A percentile compares a stretch with the other conserved stretches of the same genome.
Conservation (phyloP, 768 basidiomycete genomes). For the Terana coerulea region DNA sequence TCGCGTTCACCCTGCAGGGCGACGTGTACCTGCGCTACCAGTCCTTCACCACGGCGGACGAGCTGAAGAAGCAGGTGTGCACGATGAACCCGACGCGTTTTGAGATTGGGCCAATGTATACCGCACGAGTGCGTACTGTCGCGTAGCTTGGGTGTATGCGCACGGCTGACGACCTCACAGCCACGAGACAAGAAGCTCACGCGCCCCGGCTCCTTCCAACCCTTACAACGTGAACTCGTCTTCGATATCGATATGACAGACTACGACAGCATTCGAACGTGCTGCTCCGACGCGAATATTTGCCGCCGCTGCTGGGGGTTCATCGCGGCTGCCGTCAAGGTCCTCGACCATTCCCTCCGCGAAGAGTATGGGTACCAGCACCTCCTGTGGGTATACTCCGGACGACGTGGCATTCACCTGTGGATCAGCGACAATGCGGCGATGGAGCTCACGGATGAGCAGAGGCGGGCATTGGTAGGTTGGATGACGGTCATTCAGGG, state of each 20-base stretch:
- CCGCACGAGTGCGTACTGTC: constrained; percentile 61
- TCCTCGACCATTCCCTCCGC: constrained; percentile 74
- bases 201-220: constrained; percentile 62
- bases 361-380: constrained; percentile 90
- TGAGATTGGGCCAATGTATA: constrained; percentile 95
- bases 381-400: constrained; percentile 97
- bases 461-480: constrained; percentile 80
- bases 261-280: constrained; percentile 93
- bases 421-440: constrained; percentile 94
- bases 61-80: constrained; percentile 88
- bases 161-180: constrained; percentile 38
- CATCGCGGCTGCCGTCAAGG: constrained; percentile 87
- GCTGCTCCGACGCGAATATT: constrained; percentile 88
- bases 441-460: constrained; percentile 86
- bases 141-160: no score
- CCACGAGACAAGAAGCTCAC: constrained; percentile 88
- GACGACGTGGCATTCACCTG: constrained; percentile 95
- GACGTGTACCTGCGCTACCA: constrained; percentile 96
- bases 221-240: constrained; percentile 85
- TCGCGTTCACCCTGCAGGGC: constrained; percentile 87
- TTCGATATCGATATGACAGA: constrained; percentile 99
- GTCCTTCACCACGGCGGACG: constrained; percentile 80
- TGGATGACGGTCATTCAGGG: constrained; percentile 84
- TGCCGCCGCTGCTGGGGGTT: constrained; percentile 94
- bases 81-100: constrained; percentile 88